Conservation (phyloP, 306 rosid genomes). For the Erythrophleum fordii region DNA sequence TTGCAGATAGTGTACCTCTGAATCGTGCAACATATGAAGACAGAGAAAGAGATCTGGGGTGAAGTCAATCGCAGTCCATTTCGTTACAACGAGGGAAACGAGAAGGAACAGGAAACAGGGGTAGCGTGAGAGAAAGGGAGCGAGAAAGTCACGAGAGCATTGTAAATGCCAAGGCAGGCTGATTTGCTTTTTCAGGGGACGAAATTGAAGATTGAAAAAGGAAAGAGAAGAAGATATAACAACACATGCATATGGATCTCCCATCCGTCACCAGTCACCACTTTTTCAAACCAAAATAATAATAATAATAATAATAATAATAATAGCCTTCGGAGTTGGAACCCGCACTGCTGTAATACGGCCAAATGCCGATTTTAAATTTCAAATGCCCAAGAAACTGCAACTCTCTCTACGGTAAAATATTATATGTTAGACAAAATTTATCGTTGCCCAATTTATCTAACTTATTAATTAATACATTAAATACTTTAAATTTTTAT, state of each 20-base stretch:
- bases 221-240: not conserved
- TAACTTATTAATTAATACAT: too few species aligned
- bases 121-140: constrained; percentile 31
- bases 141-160: constrained; percentile 54
- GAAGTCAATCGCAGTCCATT: constrained; percentile 20
- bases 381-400: not conserved
- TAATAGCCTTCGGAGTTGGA: not conserved
- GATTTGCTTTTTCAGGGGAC: constrained; percentile 1
- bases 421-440: too few species aligned
- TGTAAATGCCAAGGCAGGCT: constrained; percentile 38
- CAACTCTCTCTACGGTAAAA: not conserved
- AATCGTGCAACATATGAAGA: not conserved
- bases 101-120: not conserved
- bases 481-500: too few species aligned
- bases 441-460: too few species aligned
- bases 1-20: not conserved
- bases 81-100: constrained; percentile 24
- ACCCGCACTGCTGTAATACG: not conserved
- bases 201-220: constrained; percentile 12
- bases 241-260: not conserved
- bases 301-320: not conserved
- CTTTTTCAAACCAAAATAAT: not conserved
- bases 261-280: not conserved
- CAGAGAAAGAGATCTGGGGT: constrained; percentile 45
- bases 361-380: constrained; percentile 20